phyloP scores from a whole-genome alignment of 768 basidiomycete species.

The Suillus cothurnatus region DNA sequence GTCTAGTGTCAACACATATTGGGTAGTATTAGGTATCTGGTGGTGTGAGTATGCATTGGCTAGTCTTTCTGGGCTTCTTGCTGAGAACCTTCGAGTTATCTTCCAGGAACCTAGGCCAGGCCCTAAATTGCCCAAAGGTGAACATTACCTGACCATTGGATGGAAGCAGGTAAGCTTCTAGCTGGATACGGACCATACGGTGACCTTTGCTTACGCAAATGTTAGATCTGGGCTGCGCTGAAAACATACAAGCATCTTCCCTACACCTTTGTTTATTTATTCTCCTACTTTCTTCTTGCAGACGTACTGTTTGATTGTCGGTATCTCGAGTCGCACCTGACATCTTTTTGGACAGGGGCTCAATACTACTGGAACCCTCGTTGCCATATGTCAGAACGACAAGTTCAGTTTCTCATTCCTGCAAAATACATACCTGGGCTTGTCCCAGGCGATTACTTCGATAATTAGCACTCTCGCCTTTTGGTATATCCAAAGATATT shows the following conservation, averaged over 20 bases:
- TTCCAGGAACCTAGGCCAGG: conserved; percentile 85
- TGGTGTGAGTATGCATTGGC: conserved; percentile 63
- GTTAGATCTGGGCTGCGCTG: conserved; percentile 73
- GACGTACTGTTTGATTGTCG: conserved; percentile 52
- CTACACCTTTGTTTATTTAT: conserved; percentile 79
- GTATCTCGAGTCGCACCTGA: background rate
- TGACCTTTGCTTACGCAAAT: conserved; percentile 25
- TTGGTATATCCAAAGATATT: conserved; percentile 82
- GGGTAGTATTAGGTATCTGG: conserved; percentile 83
- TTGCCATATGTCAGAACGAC: conserved; percentile 78
- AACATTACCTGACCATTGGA: conserved; percentile 78
- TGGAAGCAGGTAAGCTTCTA: conserved; percentile 69
- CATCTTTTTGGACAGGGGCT: conserved; percentile 54
- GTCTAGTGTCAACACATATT: conserved; percentile 68
- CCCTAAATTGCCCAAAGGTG: conserved; percentile 73
- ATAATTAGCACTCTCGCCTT: conserved; percentile 73
- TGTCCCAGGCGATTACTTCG: conserved; percentile 75
- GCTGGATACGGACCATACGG: background rate
- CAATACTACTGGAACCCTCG: conserved; percentile 76
- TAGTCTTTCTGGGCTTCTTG: conserved; percentile 1
- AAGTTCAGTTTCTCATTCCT: conserved; percentile 82
- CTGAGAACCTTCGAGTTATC: conserved; percentile 51
- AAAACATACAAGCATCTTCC: conserved; percentile 79
- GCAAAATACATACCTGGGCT: conserved; percentile 76
- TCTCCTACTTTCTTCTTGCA: conserved; percentile 76